Conservation (phyloP, 2,329 filamentous ascomycete genomes). For the Fonsecaea multimorphosa region DNA sequence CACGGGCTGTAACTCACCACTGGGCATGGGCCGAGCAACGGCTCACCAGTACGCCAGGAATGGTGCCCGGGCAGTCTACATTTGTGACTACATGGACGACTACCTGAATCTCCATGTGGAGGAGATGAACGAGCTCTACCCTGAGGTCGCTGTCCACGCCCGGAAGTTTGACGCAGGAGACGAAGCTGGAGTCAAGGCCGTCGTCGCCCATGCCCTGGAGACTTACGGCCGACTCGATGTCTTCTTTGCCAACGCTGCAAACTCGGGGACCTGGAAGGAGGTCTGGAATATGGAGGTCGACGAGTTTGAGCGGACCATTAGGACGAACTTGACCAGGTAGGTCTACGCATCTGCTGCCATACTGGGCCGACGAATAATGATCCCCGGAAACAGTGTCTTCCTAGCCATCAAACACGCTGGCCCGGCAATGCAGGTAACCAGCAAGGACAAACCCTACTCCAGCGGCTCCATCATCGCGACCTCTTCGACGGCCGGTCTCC, state of each 20-base stretch:
- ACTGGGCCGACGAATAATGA: background rate
- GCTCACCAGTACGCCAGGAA: slow-evolving; percentile 88
- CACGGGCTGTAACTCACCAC: slow-evolving; percentile 77
- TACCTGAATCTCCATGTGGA: slow-evolving; percentile 73
- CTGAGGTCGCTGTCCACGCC: slow-evolving; percentile 73
- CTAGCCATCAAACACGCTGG: slow-evolving; percentile 86
- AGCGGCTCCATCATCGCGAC: slow-evolving; percentile 85
- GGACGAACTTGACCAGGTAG: slow-evolving; percentile 62
- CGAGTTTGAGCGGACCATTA: slow-evolving; percentile 79
- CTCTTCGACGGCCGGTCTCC: slow-evolving; percentile 83
- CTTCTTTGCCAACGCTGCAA: slow-evolving; percentile 93
- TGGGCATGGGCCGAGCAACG: slow-evolving; percentile 87
- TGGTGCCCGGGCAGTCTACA: slow-evolving; percentile 80
- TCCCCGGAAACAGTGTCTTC: slow-evolving; percentile 73
- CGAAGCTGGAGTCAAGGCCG: slow-evolving; percentile 72
- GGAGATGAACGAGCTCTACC: slow-evolving; percentile 74
- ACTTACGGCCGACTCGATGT: slow-evolving; percentile 82
- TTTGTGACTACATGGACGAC: slow-evolving; percentile 76
- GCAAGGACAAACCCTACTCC: slow-evolving; percentile 68
- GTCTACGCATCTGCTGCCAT: background rate
- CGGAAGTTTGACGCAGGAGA: slow-evolving; percentile 81
- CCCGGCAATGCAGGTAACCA: slow-evolving; percentile 80
- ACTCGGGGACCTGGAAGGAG: slow-evolving; percentile 65
- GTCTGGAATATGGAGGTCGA: slow-evolving; percentile 72
- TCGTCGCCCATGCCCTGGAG: slow-evolving; percentile 76